These are phyloP conservation scores for Fusarium goolgardi DNA, from an alignment of 2,329 filamentous ascomycete genomes.

Conservation along the genomic window DNA sequence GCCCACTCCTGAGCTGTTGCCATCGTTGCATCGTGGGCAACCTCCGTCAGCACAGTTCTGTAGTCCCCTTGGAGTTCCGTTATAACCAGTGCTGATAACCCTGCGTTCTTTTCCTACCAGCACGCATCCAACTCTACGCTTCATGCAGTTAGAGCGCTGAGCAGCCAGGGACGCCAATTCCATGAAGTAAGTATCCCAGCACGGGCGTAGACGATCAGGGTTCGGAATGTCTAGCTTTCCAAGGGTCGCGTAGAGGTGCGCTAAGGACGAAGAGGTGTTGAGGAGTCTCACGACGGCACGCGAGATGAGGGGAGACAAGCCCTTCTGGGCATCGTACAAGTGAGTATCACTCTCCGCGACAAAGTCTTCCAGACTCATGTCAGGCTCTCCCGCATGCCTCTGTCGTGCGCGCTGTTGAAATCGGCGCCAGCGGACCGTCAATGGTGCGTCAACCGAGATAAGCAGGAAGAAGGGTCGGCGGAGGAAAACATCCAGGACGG, in stretches of 20 bases:
- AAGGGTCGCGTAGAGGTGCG: slow-evolving; percentile 78
- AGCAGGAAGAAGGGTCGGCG: slow-evolving; percentile 92
- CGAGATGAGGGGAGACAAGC: slow-evolving; percentile 81
- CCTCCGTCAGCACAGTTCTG: slow-evolving; percentile 94
- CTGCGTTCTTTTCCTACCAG: slow-evolving; percentile 82
- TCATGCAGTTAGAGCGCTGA: slow-evolving; percentile 97
- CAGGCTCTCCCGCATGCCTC: slow-evolving; percentile 34
- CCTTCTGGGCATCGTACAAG: slow-evolving; percentile 74
- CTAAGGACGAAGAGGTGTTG: slow-evolving; percentile 80
- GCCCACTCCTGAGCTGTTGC: slow-evolving; percentile 73
- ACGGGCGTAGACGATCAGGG: slow-evolving; percentile 82
- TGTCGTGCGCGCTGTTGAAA: slow-evolving; percentile 62
- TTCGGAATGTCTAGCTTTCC: slow-evolving; percentile 80
- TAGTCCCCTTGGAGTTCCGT: slow-evolving; percentile 91
- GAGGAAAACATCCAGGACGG: slow-evolving; percentile 77
- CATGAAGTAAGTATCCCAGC: slow-evolving; percentile 99
- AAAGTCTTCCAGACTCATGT: slow-evolving; percentile 65
- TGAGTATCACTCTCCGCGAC: slow-evolving; percentile 74
- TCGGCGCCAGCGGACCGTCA: slow-evolving; percentile 84
- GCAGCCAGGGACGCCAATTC: slow-evolving; percentile 91
- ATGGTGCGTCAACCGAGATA: slow-evolving; percentile 89
- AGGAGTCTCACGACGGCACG: slow-evolving; percentile 86
- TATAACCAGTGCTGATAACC: slow-evolving; percentile 96
- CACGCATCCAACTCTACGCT: slow-evolving; percentile 93
- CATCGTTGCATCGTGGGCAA: slow-evolving; percentile 86